These are phyloP conservation scores for Aspergillus thermomutatus DNA, from an alignment of 2,329 filamentous ascomycete genomes.

Conservation along the genomic window DNA sequence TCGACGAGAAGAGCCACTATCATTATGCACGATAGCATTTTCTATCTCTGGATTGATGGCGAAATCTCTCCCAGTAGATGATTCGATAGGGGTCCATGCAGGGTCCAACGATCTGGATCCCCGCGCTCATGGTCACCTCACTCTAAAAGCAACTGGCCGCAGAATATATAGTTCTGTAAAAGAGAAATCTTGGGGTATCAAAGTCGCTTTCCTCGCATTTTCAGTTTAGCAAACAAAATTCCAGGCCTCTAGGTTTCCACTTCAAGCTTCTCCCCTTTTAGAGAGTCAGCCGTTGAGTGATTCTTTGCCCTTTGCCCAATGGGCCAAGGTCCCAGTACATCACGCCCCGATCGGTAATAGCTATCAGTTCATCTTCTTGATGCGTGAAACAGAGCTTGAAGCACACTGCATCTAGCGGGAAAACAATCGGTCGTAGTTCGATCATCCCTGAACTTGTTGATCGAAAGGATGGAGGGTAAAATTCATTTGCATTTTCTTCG, in stretches of 20 bases:
- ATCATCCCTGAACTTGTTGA: slow-evolving; percentile 18
- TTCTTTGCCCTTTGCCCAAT: slow-evolving; percentile 22
- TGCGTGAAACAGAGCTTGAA: slow-evolving; percentile 34
- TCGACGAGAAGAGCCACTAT: no score
- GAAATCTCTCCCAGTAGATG: no score
- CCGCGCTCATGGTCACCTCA: background rate
- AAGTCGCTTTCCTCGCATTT: background rate
- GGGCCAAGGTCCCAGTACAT: slow-evolving; percentile 37
- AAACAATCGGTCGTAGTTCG: slow-evolving; percentile 31
- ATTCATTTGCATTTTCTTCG: slow-evolving; percentile 24
- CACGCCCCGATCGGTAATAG: slow-evolving; percentile 42
- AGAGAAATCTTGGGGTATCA: background rate
- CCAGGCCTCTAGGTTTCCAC: background rate
- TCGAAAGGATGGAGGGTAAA: slow-evolving; percentile 31
- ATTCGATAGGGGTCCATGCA: background rate
- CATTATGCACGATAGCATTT: no score
- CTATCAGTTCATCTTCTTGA: slow-evolving; percentile 37
- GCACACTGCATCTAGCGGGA: slow-evolving; percentile 37
- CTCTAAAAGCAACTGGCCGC: background rate
- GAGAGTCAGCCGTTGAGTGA: slow-evolving; percentile 6
- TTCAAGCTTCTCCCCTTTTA: background rate
- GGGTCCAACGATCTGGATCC: background rate
- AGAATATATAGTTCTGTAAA: background rate
- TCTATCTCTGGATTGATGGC: no score
- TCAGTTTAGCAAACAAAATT: background rate